These are phyloP conservation scores for Westerdykella sp. DNA, from an alignment of 2,329 filamentous ascomycete genomes.

Conservation along the genomic window DNA sequence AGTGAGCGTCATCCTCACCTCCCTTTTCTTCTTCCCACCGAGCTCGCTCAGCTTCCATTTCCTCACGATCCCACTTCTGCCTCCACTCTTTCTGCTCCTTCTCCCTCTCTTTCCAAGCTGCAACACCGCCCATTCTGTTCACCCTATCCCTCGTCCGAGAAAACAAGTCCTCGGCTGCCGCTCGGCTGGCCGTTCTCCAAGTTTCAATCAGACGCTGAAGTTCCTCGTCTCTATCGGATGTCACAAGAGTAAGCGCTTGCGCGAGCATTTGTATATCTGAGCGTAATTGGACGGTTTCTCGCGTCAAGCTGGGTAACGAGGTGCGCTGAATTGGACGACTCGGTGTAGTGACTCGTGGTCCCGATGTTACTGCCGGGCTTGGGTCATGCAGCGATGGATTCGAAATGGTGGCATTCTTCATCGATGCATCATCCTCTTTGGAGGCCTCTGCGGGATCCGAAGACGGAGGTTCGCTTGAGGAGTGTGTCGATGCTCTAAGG, in stretches of 20 bases:
- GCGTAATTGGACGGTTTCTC: slow-evolving; percentile 30
- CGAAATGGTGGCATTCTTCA: not conserved
- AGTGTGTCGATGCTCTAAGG: slow-evolving; percentile 21
- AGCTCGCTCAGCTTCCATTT: slow-evolving; percentile 23
- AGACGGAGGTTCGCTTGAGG: slow-evolving; percentile 7
- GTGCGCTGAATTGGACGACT: slow-evolving; percentile 19
- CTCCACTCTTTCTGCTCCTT: slow-evolving; percentile 29
- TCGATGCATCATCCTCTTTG: slow-evolving; percentile 9
- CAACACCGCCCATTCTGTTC: slow-evolving; percentile 57
- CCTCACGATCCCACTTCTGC: slow-evolving; percentile 35
- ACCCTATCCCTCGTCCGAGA: slow-evolving; percentile 54
- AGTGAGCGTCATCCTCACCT: slow-evolving; percentile 26
- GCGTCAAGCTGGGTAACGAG: slow-evolving; percentile 21
- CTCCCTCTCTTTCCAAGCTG: slow-evolving; percentile 46
- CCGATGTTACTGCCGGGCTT: slow-evolving; percentile 6
- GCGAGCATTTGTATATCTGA: slow-evolving; percentile 37
- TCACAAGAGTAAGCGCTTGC: slow-evolving; percentile 37
- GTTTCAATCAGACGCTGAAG: slow-evolving; percentile 51
- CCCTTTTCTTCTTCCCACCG: slow-evolving; percentile 37
- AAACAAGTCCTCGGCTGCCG: slow-evolving; percentile 64
- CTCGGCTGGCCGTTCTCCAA: slow-evolving; percentile 56
- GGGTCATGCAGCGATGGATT: slow-evolving; percentile 5
- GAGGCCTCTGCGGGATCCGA: slow-evolving; percentile 13
- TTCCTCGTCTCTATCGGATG: slow-evolving; percentile 45
- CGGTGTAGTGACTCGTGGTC: slow-evolving; percentile 23